Percentiles rank a stretch among this genome's conserved stretches.
These are phyloP conservation scores for Colletotrichum echinochloae DNA, from an alignment of 2,329 filamentous ascomycete species.

Conservation along the genomic window DNA sequence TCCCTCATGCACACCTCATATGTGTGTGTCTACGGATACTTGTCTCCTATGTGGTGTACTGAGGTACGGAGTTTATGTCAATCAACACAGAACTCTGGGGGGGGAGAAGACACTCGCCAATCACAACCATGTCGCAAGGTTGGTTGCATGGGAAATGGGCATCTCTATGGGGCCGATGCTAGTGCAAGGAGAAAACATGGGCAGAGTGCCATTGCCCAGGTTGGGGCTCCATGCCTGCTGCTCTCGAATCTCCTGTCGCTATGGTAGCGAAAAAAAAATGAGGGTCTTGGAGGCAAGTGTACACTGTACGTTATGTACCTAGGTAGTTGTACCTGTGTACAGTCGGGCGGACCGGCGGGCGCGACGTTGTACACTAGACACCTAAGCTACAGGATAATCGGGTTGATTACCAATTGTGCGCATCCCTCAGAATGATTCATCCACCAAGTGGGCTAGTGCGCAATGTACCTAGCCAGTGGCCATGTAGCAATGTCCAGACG, in stretches of 20 bases:
- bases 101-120: not conserved
- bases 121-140: not conserved
- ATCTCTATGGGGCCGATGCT: conserved; percentile 27
- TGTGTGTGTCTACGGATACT: not conserved
- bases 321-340: no score
- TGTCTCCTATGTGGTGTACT: not conserved
- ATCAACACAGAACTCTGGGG: not conserved
- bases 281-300: not conserved
- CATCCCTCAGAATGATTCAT: conserved; percentile 14
- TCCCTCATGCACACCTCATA: conserved; percentile 6
- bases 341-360: not conserved
- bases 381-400: not conserved
- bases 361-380: not conserved
- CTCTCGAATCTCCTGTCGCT: conserved; percentile 31
- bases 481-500: not conserved
- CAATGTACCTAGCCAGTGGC: not conserved
- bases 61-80: not conserved
- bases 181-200: conserved; percentile 10
- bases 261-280: conserved; percentile 33
- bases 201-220: conserved; percentile 6
- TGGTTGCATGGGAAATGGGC: conserved; percentile 16
- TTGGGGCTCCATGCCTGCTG: not conserved
- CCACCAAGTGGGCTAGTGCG: conserved; percentile 24
- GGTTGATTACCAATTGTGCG: conserved; percentile 35
- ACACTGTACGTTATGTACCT: no score